Conservation (phyloP, 2,329 filamentous ascomycete species). For the Cordyceps fumosorosea region DNA sequence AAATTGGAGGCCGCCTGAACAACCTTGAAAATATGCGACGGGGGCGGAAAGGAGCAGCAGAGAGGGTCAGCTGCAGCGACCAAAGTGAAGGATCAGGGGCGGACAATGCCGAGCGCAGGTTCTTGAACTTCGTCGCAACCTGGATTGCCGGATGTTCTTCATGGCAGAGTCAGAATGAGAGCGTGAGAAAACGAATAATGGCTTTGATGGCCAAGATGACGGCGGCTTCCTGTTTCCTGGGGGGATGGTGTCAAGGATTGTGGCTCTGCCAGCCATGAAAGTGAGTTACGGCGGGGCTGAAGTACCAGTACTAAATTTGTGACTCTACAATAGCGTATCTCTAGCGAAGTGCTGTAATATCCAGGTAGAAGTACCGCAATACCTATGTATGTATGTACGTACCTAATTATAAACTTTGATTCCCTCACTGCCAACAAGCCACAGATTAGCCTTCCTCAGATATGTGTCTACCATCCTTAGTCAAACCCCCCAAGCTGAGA, state of each 20-base stretch:
- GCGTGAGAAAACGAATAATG: background rate
- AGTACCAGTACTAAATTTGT: too few species aligned
- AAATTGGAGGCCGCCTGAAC: slow-evolving; percentile 10
- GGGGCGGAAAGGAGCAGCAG: background rate
- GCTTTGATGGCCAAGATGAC: background rate
- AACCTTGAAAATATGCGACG: slow-evolving; percentile 1
- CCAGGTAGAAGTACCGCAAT: too few species aligned
- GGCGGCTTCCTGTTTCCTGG: background rate
- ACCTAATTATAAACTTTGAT: too few species aligned
- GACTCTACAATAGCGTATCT: too few species aligned
- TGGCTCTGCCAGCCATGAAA: background rate
- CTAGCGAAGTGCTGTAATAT: too few species aligned
- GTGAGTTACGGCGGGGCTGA: too few species aligned
- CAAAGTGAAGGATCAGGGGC: background rate
- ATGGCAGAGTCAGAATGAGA: background rate
- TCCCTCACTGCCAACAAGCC: too few species aligned
- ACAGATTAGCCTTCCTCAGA: too few species aligned
- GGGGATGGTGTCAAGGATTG: background rate
- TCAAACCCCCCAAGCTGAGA: too few species aligned
- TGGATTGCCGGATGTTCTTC: background rate
- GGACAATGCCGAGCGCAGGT: slow-evolving; percentile 3
- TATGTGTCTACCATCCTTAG: too few species aligned
- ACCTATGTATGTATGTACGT: too few species aligned
- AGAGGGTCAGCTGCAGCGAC: background rate
- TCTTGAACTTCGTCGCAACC: background rate